Conservation (phyloP, 2,329 filamentous ascomycete genomes). For the Epichloe gansuensis region DNA sequence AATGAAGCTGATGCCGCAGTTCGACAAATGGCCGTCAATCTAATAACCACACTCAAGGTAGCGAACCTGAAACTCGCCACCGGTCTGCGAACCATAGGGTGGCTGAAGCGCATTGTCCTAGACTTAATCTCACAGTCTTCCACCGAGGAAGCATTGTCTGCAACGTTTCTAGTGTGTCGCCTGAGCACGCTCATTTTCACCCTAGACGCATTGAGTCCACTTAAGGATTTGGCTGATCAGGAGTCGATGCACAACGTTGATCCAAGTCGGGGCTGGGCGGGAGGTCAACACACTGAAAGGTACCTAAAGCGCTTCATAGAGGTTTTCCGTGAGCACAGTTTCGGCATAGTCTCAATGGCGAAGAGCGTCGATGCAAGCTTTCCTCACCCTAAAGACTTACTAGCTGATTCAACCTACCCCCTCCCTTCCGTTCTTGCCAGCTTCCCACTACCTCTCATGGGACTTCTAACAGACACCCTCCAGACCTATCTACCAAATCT, state of each 20-base stretch:
- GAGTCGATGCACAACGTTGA: slow-evolving; percentile 46
- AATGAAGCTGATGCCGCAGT: slow-evolving; percentile 76
- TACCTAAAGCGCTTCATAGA: slow-evolving; percentile 94
- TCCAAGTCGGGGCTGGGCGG: slow-evolving; percentile 39
- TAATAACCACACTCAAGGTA: slow-evolving; percentile 64
- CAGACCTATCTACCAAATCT: slow-evolving; percentile 69
- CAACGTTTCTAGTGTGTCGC: slow-evolving; percentile 78
- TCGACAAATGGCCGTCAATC: slow-evolving; percentile 74
- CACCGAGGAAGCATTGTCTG: slow-evolving; percentile 59
- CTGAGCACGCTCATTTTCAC: slow-evolving; percentile 68
- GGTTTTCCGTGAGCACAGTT: slow-evolving; percentile 94
- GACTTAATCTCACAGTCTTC: slow-evolving; percentile 41
- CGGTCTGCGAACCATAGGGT: slow-evolving; percentile 82
- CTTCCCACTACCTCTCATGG: slow-evolving; percentile 73
- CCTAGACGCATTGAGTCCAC: slow-evolving; percentile 70
- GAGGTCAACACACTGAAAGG: slow-evolving; percentile 84
- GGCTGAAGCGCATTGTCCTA: slow-evolving; percentile 76
- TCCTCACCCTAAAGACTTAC: slow-evolving; percentile 8
- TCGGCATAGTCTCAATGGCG: slow-evolving; percentile 90
- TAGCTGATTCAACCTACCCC: slow-evolving; percentile 33
- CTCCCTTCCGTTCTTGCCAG: slow-evolving; percentile 69
- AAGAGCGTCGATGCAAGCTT: slow-evolving; percentile 56
- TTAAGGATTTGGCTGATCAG: slow-evolving; percentile 82
- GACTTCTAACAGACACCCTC: slow-evolving; percentile 68
- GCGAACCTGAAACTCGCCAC: slow-evolving; percentile 78